Conservation (phyloP, 192 early-diverging fungal genomes). For the Podila horticola region DNA sequence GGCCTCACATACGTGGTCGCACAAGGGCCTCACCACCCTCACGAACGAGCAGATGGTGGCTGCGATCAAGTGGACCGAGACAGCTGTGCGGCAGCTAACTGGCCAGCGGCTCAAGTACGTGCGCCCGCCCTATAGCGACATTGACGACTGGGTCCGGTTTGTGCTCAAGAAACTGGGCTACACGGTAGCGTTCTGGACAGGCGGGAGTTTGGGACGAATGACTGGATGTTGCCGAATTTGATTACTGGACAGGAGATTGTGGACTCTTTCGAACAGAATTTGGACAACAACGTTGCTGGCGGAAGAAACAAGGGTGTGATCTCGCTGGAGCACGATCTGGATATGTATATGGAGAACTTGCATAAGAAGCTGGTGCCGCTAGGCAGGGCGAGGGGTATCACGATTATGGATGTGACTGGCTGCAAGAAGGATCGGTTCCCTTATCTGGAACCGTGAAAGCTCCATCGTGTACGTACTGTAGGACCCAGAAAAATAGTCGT, state of each 20-base stretch:
- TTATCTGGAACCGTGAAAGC: too few species aligned
- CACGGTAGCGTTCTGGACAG: conserved; percentile 15
- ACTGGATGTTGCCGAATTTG: not conserved
- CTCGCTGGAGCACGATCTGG: not conserved
- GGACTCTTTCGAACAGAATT: not conserved
- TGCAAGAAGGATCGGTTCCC: not conserved
- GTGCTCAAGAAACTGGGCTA: conserved; percentile 65
- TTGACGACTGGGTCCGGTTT: conserved; percentile 73
- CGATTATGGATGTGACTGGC: not conserved
- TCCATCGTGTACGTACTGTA: too few species aligned
- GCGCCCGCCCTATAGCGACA: conserved; percentile 68
- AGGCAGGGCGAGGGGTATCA: not conserved
- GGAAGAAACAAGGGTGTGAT: not conserved
- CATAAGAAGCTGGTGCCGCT: not conserved
- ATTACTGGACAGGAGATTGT: not conserved
- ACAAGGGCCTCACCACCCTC: conserved; percentile 59
- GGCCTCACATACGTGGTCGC: conserved; percentile 67
- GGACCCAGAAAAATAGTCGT: too few species aligned
- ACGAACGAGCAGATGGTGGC: conserved; percentile 57
- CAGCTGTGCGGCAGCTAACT: conserved; percentile 47
- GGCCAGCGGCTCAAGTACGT: conserved; percentile 61
- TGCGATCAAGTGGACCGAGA: conserved; percentile 65
- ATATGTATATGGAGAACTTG: not conserved
- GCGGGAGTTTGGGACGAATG: not conserved
- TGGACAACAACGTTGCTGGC: not conserved